Evolutionary conservation across 495 filamentous ascomycete species (phyloP).

Genomic region (Beverwykella pulmonaria): DNA sequence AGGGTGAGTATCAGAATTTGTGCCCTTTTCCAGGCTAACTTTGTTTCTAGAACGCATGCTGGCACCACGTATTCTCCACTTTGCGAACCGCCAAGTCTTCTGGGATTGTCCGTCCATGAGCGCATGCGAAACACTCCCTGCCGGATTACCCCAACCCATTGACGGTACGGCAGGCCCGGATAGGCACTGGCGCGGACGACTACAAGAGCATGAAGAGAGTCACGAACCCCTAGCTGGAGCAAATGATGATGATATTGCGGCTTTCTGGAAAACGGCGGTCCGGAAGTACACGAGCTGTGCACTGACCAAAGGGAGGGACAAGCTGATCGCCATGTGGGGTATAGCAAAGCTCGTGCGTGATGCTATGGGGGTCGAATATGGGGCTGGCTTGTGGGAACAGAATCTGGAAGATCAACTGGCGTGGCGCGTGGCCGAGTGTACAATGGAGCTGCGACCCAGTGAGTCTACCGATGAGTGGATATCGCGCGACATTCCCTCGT

Average conservation of each 20-base stretch:
- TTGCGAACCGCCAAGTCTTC: slow-evolving; percentile 31
- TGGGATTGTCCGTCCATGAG: slow-evolving; percentile 31
- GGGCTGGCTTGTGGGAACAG: slow-evolving; percentile 19
- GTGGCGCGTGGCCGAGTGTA: slow-evolving; percentile 25
- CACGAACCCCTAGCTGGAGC: slow-evolving; percentile 8
- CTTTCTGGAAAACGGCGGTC: slow-evolving; percentile 30
- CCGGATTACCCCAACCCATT: slow-evolving; percentile 16
- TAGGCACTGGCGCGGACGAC: slow-evolving; percentile 31
- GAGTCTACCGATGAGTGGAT: slow-evolving; percentile 1
- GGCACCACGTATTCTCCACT: slow-evolving; percentile 30
- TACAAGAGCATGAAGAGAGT: slow-evolving; percentile 7
- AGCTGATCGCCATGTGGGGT: slow-evolving; percentile 30
- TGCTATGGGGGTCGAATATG: slow-evolving; percentile 14
- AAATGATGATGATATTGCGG: slow-evolving; percentile 21
- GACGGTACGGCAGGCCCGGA: slow-evolving; percentile 17
- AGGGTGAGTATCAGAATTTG: slow-evolving; percentile 11
- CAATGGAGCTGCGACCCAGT: slow-evolving; percentile 3
- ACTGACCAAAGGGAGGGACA: slow-evolving; percentile 27
- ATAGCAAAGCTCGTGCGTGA: slow-evolving; percentile 35
- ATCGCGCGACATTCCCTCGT: slow-evolving; percentile 9
- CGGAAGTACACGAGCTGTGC: slow-evolving; percentile 23
- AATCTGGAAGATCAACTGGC: slow-evolving; percentile 29
- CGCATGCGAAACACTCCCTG: slow-evolving; percentile 28
- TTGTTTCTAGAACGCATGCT: slow-evolving; percentile 27
- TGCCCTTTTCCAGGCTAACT: no score